Percentiles rank a stretch among this genome's conserved stretches.
Evolutionary conservation across 2,329 filamentous ascomycete genomes (phyloP).

Genomic region (Septoria linicola): DNA sequence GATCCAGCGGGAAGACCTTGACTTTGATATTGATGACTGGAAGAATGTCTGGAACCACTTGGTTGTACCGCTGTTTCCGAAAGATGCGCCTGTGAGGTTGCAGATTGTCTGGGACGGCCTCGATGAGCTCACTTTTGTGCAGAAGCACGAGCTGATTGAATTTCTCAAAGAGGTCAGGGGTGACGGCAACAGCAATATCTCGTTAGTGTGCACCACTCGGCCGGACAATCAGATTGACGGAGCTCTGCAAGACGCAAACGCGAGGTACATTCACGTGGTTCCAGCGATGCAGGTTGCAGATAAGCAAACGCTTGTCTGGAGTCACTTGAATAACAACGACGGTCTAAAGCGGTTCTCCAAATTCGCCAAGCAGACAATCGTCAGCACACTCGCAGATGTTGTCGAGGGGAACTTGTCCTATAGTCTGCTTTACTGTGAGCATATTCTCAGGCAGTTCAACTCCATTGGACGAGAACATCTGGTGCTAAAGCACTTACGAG

Average conservation of each 20-base stretch:
- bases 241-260: not conserved
- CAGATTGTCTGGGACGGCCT: slow-evolving; percentile 11
- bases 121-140: slow-evolving; percentile 1
- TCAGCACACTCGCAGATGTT: slow-evolving; percentile 2
- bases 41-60: slow-evolving; percentile 8
- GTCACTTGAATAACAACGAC: slow-evolving; percentile 9
- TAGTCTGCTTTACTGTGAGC: slow-evolving; percentile 3
- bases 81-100: slow-evolving; percentile 1
- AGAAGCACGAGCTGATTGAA: slow-evolving; percentile 5
- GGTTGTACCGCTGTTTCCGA: slow-evolving; percentile 2
- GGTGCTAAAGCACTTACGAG: slow-evolving; percentile 4
- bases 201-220: slow-evolving; percentile 7
- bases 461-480: slow-evolving; percentile 4
- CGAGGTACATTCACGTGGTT: not conserved
- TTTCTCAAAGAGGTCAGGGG: not conserved
- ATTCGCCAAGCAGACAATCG: slow-evolving; percentile 9
- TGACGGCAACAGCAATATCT: not conserved
- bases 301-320: slow-evolving; percentile 3
- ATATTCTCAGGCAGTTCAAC: slow-evolving; percentile 9
- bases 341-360: slow-evolving; percentile 8
- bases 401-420: not conserved
- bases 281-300: slow-evolving; percentile 2
- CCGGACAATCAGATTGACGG: slow-evolving; percentile 1
- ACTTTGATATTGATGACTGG: slow-evolving; percentile 1
- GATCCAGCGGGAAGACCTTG: slow-evolving; percentile 9